Conservation (phyloP, 2,329 filamentous ascomycete species). For the Teratosphaeria gauchensis region DNA sequence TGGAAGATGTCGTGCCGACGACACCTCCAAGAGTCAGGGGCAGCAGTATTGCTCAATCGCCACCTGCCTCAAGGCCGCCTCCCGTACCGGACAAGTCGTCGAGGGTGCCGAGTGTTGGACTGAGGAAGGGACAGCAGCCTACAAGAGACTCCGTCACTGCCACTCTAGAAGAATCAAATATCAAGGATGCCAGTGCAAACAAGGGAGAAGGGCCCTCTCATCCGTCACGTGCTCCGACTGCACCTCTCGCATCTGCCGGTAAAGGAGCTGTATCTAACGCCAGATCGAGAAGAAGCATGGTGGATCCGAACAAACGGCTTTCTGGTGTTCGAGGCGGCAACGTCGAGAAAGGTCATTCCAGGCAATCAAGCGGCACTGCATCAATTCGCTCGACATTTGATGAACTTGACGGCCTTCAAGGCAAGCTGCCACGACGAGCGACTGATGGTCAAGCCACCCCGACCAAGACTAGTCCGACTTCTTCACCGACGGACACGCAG, state of each 20-base stretch:
- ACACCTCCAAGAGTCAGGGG: constrained; percentile 3
- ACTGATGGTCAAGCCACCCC: not conserved
- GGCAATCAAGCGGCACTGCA: constrained; percentile 2
- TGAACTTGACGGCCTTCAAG: constrained; percentile 1
- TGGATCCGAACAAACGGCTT: not conserved
- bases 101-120: not conserved
- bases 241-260: not conserved
- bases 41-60: not conserved
- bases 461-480: not conserved
- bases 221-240: constrained; percentile 1
- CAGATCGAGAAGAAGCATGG: not conserved
- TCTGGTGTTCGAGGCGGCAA: not conserved
- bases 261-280: not conserved
- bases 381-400: constrained; percentile 3
- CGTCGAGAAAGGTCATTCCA: constrained; percentile 2
- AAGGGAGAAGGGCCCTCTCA: not conserved
- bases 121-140: not conserved
- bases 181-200: not conserved
- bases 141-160: not conserved
- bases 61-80: constrained; percentile 6
- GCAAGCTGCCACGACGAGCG: not conserved
- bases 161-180: not conserved
- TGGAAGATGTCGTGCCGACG: constrained; percentile 7
- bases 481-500: not conserved
- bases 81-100: constrained; percentile 11